Evolutionary conservation across 2,329 filamentous ascomycete species (phyloP).

Genomic region (Ceratocystis smalleyi): DNA sequence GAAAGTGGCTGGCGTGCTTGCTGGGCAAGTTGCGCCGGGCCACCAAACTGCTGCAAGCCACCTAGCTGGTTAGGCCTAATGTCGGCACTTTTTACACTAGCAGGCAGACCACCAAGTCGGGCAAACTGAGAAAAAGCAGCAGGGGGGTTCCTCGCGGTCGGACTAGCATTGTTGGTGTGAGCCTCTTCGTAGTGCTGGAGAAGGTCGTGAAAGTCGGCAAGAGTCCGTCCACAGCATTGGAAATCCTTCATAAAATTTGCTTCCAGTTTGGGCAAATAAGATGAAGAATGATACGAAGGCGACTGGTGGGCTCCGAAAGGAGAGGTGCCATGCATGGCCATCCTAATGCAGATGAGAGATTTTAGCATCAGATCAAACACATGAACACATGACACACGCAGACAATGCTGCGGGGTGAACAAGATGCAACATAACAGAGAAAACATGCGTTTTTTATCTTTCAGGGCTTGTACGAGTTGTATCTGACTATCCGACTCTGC

Average conservation of each 20-base stretch:
- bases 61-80: conserved; percentile 5
- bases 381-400: conserved; percentile 1
- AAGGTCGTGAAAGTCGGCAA: conserved; percentile 85
- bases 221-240: conserved; percentile 76
- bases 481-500: neutral
- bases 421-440: conserved; percentile 1
- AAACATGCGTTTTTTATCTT: neutral
- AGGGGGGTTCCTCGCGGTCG: conserved; percentile 27
- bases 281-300: conserved; percentile 92
- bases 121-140: conserved; percentile 28
- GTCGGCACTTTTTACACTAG: conserved; percentile 7
- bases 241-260: conserved; percentile 98
- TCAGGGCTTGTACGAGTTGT: neutral
- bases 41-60: conserved; percentile 16
- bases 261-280: conserved; percentile 89
- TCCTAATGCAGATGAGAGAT: conserved; percentile 36
- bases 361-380: conserved; percentile 18
- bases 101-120: conserved; percentile 3
- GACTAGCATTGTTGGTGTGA: conserved; percentile 53
- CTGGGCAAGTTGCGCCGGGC: conserved; percentile 16
- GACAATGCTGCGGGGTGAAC: neutral
- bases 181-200: conserved; percentile 93
- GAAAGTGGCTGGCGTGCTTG: conserved; percentile 17
- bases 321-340: conserved; percentile 93
- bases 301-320: conserved; percentile 69